Evolutionary conservation across 495 filamentous ascomycete genomes (phyloP), one percentile per base, ranked within the genome.

Genomic region (Pseudevernia furfuracea): DNA sequence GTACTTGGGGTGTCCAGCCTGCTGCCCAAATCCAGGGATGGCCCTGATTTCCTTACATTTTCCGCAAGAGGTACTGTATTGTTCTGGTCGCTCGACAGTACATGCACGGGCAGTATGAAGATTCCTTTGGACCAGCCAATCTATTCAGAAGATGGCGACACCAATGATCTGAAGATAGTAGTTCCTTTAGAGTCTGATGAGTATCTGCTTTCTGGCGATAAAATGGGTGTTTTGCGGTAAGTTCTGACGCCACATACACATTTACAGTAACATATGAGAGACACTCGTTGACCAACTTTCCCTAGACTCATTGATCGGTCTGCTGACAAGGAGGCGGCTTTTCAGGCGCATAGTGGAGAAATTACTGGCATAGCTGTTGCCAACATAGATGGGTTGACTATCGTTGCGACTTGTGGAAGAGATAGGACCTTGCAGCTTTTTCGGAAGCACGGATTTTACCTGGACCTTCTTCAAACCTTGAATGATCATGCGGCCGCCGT

Each of bases 381-480:
- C 39, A 81, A 80, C 64, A 81, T 87, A 63, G 79, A 77, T 53
- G 74, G 77, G 4, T 78, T 76, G 49, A 73, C 79, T 15, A 73
- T 96, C 58, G 78, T 97, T 53, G 91, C 89, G 28, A 91, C 85
- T 30, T 89, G 87, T 70, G 88, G 92, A 43, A 84, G 93, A 67
- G 94, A 98, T 76, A 87, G 94, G 53, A 96, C 87, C 58, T 83
- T 94, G 28, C 94, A 98, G 74, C 79, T 97, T 25, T 97, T 96
- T 72, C 79, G 84, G 61, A 82, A 82, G 69, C 73, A 73, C 38
- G 75, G 78, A 1, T 77, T 77, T 0, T 76, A 77, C 9, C 80
- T 88, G 70, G 76, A 80, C 52, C 71, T 92, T 43, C 74, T 88
- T 43, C 89, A 92, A 71, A 91, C 89, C 0, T 77, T 92, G 71